These are phyloP conservation scores for Candida chauliodis DNA, from an alignment of 805 yeast genomes.

Conservation along the genomic window DNA sequence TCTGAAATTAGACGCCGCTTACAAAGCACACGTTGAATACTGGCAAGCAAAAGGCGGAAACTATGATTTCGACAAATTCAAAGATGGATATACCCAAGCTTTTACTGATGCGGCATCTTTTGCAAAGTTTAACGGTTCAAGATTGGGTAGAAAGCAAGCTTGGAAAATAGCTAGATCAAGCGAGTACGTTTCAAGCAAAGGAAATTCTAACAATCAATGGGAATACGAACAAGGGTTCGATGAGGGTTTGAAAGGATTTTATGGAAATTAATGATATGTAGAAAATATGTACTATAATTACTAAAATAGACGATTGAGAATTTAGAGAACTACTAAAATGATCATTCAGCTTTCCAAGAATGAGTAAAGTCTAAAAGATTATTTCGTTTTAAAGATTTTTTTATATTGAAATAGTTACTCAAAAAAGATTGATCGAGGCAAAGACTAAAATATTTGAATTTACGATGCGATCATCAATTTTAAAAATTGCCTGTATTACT, in stretches of 20 bases:
- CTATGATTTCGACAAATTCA: constrained; percentile 78
- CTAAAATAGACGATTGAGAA: too few species aligned
- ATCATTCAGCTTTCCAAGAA: too few species aligned
- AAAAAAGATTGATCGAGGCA: too few species aligned
- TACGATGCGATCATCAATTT: too few species aligned
- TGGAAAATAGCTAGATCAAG: constrained; percentile 61
- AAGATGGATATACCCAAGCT: constrained; percentile 73
- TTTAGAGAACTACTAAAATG: too few species aligned
- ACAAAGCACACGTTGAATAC: constrained; percentile 51
- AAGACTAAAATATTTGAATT: too few species aligned
- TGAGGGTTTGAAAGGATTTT: constrained; percentile 51
- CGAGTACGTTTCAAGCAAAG: constrained; percentile 59
- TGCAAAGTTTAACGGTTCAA: constrained; percentile 63
- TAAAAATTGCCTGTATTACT: too few species aligned
- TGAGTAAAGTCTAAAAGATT: too few species aligned
- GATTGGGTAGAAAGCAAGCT: constrained; percentile 68
- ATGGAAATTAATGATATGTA: constrained; percentile 6
- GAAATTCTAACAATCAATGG: constrained; percentile 63
- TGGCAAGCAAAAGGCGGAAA: constrained; percentile 51
- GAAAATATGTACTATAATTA: too few species aligned
- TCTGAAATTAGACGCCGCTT: constrained; percentile 33
- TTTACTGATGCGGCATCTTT: constrained; percentile 74
- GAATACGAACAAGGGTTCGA: constrained; percentile 88
- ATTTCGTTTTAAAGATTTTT: too few species aligned
- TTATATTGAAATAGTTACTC: too few species aligned